These are phyloP conservation scores for Ophiosphaerella herpotricha DNA, from an alignment of 2,329 filamentous ascomycete genomes.

Conservation along the genomic window DNA sequence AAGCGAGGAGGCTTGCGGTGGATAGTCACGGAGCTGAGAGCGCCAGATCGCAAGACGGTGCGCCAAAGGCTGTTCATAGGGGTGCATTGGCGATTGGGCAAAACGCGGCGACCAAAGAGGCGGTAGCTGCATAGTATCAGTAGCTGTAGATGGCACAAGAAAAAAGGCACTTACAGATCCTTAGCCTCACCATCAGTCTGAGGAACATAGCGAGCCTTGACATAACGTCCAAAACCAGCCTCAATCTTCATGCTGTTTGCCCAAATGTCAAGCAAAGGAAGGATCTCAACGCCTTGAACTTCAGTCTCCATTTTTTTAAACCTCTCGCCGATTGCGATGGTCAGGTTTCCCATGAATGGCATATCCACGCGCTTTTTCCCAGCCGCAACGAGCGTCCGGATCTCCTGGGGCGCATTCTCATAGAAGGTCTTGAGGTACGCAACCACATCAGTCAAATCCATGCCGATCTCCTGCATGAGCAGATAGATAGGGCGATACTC, in stretches of 20 bases:
- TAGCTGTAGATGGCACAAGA: not conserved
- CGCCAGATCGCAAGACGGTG: constrained; percentile 21
- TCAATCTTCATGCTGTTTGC: constrained; percentile 34
- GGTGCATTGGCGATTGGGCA: constrained; percentile 22
- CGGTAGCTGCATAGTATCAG: constrained; percentile 28
- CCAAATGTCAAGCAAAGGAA: constrained; percentile 32
- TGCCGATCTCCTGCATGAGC: constrained; percentile 28
- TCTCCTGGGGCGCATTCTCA: not conserved
- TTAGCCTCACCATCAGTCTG: constrained; percentile 37
- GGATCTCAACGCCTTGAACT: constrained; percentile 23
- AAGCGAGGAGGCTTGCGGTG: constrained; percentile 18
- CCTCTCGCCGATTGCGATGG: constrained; percentile 29
- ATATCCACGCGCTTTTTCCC: constrained; percentile 12
- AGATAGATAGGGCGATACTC: constrained; percentile 34
- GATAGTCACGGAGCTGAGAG: constrained; percentile 25
- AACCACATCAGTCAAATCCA: constrained; percentile 28
- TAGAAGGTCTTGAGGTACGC: constrained; percentile 31
- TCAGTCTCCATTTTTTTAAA: constrained; percentile 13
- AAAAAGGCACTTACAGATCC: constrained; percentile 28
- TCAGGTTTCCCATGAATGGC: constrained; percentile 32
- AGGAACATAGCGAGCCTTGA: constrained; percentile 14
- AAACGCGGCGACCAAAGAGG: constrained; percentile 34
- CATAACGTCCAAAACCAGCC: constrained; percentile 36
- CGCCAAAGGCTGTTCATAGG: constrained; percentile 32
- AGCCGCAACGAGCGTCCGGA: constrained; percentile 4